Base-by-base conservation (phyloP, 2,329 filamentous ascomycete species). In the Aspergillus japonicus region DNA sequence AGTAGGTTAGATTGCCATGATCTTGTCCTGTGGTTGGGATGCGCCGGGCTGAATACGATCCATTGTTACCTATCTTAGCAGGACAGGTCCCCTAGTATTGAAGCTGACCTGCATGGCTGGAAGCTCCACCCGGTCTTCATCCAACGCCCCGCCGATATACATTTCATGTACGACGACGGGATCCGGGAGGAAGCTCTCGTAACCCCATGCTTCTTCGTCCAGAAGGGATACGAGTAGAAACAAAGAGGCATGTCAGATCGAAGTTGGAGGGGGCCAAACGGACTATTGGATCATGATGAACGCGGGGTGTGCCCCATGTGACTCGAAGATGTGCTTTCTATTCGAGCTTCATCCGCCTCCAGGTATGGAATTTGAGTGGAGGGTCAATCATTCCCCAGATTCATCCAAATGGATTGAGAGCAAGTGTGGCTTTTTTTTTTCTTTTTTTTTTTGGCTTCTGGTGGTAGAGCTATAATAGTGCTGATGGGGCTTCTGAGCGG, bases 321-420 rank as follows among this genome's bases (percentile, higher is more conserved):
- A 55, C 48, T 56, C 35, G 33, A 58, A 54, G 47, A 44, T 51
- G 50, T 59, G 49, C 55, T 56, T 65, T 57, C 16, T 53, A 59
- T 59, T 31, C 39, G 58, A 60, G 52, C 49, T 54, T 64, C 64
- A 57, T 48, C 55, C 55, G 58, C 12, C 29, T 56, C 61, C 54
- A 59, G 60, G 59, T 59, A 55, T 58, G 61, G 52, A 39, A 59
- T 44, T 61, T 26, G 51, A 52, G 64, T 61, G 64, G 62, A 62
- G 63, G 63, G 65, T 66, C 64, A 66, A 60, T 58, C 55, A 57
- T 54, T 64, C 57, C 26, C 48, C 48, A 50, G 48, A 44, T 44
- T 44, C 39, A 19, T 8, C 14, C 39, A 16, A 44, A 44, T 35
- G 39, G 56, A 39, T 23, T 11, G 24, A 50, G 47, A 50, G 26